Evolutionary conservation across 2,329 filamentous ascomycete species (phyloP), one percentile per base, ranked within the genome.

Genomic region (Macrophomina phaseolina): DNA sequence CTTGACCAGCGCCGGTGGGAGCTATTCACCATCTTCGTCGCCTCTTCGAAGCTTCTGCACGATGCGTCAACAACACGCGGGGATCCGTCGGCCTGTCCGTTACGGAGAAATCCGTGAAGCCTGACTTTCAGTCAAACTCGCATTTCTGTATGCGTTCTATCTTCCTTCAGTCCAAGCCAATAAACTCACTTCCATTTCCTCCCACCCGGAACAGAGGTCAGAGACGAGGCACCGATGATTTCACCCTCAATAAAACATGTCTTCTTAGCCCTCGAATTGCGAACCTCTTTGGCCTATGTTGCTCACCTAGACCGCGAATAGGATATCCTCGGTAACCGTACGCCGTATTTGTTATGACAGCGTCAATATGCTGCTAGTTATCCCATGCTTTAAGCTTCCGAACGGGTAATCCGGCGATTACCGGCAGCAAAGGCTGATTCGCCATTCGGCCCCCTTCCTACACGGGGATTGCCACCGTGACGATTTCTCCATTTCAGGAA

Each of bases 311-410:
- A n/a, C 16, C 16, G 45, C 8, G 16, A 38, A 1, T 7, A 38
- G 18, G 9, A 14, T 9, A 30, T 32, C 18, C 30, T 30, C 18
- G 18, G 4, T 14, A 11, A 30, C 8, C 14, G 1, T 30, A 23
- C 18, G 18, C 23, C 48, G 28, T 51, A 30, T 51, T 51, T 8
- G 11, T 4, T 5, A 11, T 3, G 5, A 30, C 48, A 11, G 11
- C 5, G 23, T 51, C 23, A 30, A 23, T 30, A 30, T 51, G 48
- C 9, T 51, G 18, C 48, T 51, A 28, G 30, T 30, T 51, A 51
- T 51, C 48, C 23, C 48, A 51, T 30, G 48, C 18, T 51, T 51
- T 51, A 51, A 51, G 48, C 48, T 51, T 51, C 48, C 48, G 8
- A 28, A 30, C 8, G 32, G n/a, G 23, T 11, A 51, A 51, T 30